phyloP scores from a whole-genome alignment of 495 filamentous ascomycete species.

The Trichoderma asperelloides region DNA sequence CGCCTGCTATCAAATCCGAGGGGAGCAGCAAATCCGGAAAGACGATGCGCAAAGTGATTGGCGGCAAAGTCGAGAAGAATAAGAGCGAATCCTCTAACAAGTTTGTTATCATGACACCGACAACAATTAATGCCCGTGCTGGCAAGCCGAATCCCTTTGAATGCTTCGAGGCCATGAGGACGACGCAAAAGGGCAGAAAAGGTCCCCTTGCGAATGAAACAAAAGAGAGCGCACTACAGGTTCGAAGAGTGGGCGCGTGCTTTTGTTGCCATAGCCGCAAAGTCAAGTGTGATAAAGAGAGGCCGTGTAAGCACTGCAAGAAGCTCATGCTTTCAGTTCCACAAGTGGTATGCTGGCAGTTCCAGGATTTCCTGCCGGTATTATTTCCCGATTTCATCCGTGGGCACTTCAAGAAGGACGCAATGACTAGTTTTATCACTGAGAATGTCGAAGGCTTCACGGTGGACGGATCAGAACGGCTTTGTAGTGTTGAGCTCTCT shows the following conservation, averaged over 20 bases:
- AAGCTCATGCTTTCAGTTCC: constrained; percentile 34
- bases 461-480: constrained; percentile 23
- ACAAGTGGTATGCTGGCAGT: constrained; percentile 38
- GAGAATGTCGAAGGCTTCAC: constrained; percentile 33
- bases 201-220: constrained; percentile 36
- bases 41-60: constrained; percentile 27
- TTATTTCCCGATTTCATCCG: constrained; percentile 42
- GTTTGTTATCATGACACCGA: constrained; percentile 40
- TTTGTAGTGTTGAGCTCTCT: constrained; percentile 32
- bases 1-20: constrained; percentile 27
- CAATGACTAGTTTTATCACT: constrained; percentile 32
- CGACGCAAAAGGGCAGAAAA: constrained; percentile 37
- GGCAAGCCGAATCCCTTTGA: constrained; percentile 37
- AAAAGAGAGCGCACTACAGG: constrained; percentile 38
- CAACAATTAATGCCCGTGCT: constrained; percentile 32
- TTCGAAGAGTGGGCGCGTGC: constrained; percentile 38
- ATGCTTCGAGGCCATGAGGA: constrained; percentile 36
- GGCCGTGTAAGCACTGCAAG: constrained; percentile 39
- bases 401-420: constrained; percentile 33
- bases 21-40: constrained; percentile 17
- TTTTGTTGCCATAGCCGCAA: constrained; percentile 43
- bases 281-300: constrained; percentile 37
- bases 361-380: constrained; percentile 33
- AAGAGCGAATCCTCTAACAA: constrained; percentile 24
- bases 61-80: constrained; percentile 27